Evolutionary conservation across 2,329 filamentous ascomycete species (phyloP), one percentile per base, ranked within the genome.

Genomic region (Cladosporium colombiae): DNA sequence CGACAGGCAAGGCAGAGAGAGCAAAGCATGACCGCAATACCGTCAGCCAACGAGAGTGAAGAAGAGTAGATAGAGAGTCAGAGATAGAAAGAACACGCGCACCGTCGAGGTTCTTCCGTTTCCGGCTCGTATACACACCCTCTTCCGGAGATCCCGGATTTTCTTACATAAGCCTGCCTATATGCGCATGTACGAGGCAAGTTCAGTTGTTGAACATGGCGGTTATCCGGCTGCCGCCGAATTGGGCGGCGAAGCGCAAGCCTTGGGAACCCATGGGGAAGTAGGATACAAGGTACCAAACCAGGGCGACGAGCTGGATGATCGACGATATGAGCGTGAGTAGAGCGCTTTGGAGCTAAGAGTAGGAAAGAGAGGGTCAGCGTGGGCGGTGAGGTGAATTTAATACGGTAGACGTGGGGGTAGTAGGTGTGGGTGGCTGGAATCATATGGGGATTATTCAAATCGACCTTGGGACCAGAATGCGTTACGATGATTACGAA

Each of bases 271-370:
- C 95, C 93, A 98, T 97, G 29, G 95, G 95, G 74, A 98, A 98
- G 79, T 99, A 99, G 80, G 92, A 96, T 78, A 98, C 89, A 56
- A 97, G 84, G 80, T 98, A 98, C 94, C 94, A 98, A 56, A 92
- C 70, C 69, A 98, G 83, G 69, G 90, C 91, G 62, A 89, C 88
- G 64, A 98, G 84, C 78, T 99, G 95, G 71, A 93, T 81, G 67
- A 97, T 84, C 68, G 92, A 89, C 25, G 93, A 91, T 69, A 97
- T 82, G 64, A 98, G 83, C 18, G 95, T 98, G 70, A 98, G 86
- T 68, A 96, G 80, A 49, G 91, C 93, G 76, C 85, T 94, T 77
- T 90, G 90, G 70, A 96, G 88, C 93, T 97, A 63, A 63, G 25
- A 33, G 50, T 10, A 68, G 56, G 55, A 67, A 29, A 49, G 46